Evolutionary conservation across 78 protist genomes (phyloP).

Genomic region (Dictyostelium capitatum): DNA sequence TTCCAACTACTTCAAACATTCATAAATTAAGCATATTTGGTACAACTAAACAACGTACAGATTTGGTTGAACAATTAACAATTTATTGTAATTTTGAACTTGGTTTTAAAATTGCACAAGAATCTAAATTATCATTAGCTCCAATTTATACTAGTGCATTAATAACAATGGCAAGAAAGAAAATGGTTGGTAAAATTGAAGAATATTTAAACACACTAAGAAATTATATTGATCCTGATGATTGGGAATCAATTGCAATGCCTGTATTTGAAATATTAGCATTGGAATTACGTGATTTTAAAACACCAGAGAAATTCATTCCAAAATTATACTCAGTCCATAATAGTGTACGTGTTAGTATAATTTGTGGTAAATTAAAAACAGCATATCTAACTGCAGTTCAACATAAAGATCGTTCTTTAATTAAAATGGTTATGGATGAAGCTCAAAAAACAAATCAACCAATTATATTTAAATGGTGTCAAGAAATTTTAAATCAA

Average conservation of each 20-base stretch:
- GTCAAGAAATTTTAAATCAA: conserved; percentile 55
- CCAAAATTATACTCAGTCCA: conserved; percentile 17
- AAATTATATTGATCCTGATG: conserved; percentile 56
- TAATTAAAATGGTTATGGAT: conserved; percentile 59
- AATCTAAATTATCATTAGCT: conserved; percentile 40
- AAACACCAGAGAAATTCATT: conserved; percentile 46
- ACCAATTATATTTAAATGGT: conserved; percentile 29
- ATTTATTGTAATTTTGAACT: conserved; percentile 57
- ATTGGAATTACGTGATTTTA: conserved; percentile 56
- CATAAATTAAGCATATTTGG: conserved; percentile 60
- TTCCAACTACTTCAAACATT: background rate
- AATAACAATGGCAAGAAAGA: conserved; percentile 55
- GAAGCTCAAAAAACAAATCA: conserved; percentile 77
- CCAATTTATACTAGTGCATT: conserved; percentile 50
- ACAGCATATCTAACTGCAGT: conserved; percentile 74
- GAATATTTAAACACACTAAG: conserved; percentile 52
- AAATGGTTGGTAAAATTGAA: conserved; percentile 28
- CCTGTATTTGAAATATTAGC: conserved; percentile 34
- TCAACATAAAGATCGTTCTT: conserved; percentile 44
- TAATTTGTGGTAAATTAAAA: conserved; percentile 75
- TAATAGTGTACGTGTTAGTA: conserved; percentile 50
- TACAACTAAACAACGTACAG: conserved; percentile 32
- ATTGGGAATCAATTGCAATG: conserved; percentile 63
- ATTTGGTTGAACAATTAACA: conserved; percentile 56
- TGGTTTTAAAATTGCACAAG: conserved; percentile 76